Percentiles rank a stretch among this genome's conserved stretches.
phyloP scores from a whole-genome alignment of 202 grass and related monocot genomes.

The Alloteropsis angusta region DNA sequence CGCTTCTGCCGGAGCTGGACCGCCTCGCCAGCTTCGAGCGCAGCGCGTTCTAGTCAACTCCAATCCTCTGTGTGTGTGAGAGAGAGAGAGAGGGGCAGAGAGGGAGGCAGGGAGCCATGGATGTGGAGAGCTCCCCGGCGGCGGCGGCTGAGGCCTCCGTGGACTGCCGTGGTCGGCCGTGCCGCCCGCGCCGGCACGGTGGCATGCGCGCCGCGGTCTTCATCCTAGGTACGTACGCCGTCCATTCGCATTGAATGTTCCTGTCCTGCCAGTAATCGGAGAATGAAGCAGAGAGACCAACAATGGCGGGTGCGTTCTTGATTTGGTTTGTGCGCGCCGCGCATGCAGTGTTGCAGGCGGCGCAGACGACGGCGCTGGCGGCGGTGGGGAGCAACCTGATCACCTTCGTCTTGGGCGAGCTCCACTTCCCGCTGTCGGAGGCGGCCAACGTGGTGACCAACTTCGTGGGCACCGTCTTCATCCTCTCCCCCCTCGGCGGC shows the following conservation, averaged over 20 bases:
- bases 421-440: not conserved
- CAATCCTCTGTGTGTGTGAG: not conserved
- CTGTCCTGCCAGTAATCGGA: no score
- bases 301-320: not conserved
- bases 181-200: not conserved
- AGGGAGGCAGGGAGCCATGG: not conserved
- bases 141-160: not conserved
- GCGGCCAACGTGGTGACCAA: not conserved
- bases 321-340: no score
- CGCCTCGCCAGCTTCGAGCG: not conserved
- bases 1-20: not conserved
- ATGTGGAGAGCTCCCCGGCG: not conserved
- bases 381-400: conserved; percentile 13
- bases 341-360: not conserved
- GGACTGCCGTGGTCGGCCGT: not conserved
- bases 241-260: not conserved
- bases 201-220: conserved; percentile 12
- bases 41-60: not conserved
- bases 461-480: conserved; percentile 15
- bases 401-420: not conserved
- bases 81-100: not conserved
- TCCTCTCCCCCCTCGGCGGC: not conserved
- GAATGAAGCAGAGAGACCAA: not conserved
- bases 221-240: not conserved
- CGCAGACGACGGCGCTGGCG: conserved; percentile 5